Conservation (phyloP, 192 early-diverging fungal genomes). For the Rhizophagus sp. region DNA sequence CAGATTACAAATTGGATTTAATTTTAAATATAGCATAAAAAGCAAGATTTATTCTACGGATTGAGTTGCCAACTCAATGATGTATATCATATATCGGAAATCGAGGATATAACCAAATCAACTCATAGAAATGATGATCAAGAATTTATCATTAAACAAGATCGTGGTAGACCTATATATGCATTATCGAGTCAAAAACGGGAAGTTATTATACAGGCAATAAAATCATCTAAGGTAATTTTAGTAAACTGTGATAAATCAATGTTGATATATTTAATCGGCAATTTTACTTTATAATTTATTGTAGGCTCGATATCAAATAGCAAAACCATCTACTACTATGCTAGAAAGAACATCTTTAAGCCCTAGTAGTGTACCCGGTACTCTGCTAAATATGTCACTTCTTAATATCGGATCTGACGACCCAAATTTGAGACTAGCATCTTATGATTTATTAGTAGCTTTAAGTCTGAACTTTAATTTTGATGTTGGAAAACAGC, state of each 20-base stretch:
- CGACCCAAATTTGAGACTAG: conserved; percentile 77
- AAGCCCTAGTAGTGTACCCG: conserved; percentile 86
- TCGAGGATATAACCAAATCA: conserved; percentile 64
- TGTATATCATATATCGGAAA: conserved; percentile 81
- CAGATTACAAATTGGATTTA: neutral
- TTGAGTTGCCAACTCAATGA: conserved; percentile 78
- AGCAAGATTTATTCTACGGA: conserved; percentile 75
- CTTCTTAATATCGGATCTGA: conserved; percentile 84
- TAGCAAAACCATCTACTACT: conserved; percentile 54
- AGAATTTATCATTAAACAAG: conserved; percentile 80
- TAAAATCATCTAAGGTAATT: conserved; percentile 1
- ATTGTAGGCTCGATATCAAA: conserved; percentile 63
- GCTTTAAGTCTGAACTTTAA: conserved; percentile 79
- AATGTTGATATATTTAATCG: too few species aligned
- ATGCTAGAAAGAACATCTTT: conserved; percentile 69
- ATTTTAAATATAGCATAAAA: conserved; percentile 47
- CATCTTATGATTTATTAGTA: conserved; percentile 88
- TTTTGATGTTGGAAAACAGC: conserved; percentile 80
- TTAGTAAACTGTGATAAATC: neutral
- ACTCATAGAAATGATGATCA: conserved; percentile 59
- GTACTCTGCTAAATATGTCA: conserved; percentile 89
- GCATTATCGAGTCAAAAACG: conserved; percentile 74
- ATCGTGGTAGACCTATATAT: conserved; percentile 62
- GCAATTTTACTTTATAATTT: neutral
- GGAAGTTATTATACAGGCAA: conserved; percentile 54